Percentiles rank a stretch among this genome's conserved stretches.
Conservation (phyloP, 192 early-diverging fungal genomes). For the Oehlia diaphana region DNA sequence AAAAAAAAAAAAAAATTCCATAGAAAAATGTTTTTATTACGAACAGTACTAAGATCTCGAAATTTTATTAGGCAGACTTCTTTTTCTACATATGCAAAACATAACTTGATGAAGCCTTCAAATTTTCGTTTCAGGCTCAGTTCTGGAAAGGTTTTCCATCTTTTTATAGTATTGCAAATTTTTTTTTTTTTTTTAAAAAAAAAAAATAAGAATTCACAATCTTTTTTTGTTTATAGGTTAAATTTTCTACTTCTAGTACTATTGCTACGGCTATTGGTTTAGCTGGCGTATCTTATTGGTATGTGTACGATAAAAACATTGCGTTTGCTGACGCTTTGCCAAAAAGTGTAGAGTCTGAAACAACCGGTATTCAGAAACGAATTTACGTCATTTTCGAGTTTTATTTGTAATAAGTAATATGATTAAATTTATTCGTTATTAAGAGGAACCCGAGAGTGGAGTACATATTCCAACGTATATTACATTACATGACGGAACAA, state of each 20-base stretch:
- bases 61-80: neutral
- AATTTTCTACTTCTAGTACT: neutral
- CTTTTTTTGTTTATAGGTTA: neutral
- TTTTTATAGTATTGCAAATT: neutral
- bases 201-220: neutral
- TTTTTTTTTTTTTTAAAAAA: neutral
- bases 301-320: neutral
- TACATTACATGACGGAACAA: slow-evolving; percentile 41
- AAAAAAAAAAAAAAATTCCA: neutral
- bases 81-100: neutral
- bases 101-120: neutral
- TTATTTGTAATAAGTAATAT: neutral
- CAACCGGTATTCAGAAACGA: neutral
- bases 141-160: neutral
- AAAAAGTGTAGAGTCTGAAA: neutral
- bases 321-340: neutral
- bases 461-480: slow-evolving; percentile 41
- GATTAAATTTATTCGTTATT: neutral
- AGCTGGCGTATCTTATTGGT: neutral
- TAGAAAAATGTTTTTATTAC: neutral
- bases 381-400: neutral
- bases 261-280: neutral
- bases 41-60: neutral
- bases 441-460: slow-evolving; percentile 44
- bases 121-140: neutral